Evolutionary conservation across 2,329 filamentous ascomycete genomes (phyloP).

Genomic region (Ophiostoma triangulosporum): DNA sequence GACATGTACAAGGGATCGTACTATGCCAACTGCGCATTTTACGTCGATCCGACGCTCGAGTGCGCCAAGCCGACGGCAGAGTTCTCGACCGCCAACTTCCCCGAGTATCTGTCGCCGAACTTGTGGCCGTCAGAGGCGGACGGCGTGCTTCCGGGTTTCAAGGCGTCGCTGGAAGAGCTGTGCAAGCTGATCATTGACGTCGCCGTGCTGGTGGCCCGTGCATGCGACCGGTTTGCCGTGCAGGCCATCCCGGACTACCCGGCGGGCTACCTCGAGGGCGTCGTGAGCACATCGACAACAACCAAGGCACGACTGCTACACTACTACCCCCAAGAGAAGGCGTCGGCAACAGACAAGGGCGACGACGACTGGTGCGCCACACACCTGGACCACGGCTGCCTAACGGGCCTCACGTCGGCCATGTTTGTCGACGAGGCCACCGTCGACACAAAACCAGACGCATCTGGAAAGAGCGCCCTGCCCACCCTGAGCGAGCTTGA

Average conservation of each 20-base stretch:
- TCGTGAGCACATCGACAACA: slow-evolving; percentile 72
- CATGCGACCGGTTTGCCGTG: slow-evolving; percentile 75
- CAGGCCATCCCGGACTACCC: slow-evolving; percentile 67
- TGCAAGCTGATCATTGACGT: slow-evolving; percentile 81
- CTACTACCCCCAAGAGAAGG: slow-evolving; percentile 59
- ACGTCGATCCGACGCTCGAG: slow-evolving; percentile 48
- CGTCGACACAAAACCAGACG: slow-evolving; percentile 16
- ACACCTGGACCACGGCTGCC: slow-evolving; percentile 80
- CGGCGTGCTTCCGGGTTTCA: slow-evolving; percentile 60
- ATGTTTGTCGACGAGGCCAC: slow-evolving; percentile 81
- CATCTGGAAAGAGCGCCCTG: slow-evolving; percentile 20
- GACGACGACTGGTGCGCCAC: slow-evolving; percentile 90
- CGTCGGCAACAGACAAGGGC: neutral
- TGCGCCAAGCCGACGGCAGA: slow-evolving; percentile 46
- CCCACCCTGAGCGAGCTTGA: slow-evolving; percentile 55
- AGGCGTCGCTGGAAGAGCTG: slow-evolving; percentile 55
- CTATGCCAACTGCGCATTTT: slow-evolving; percentile 74
- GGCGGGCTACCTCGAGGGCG: slow-evolving; percentile 66
- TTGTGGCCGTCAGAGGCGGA: slow-evolving; percentile 64
- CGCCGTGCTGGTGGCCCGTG: slow-evolving; percentile 75
- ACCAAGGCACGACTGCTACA: slow-evolving; percentile 88
- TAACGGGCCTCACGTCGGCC: slow-evolving; percentile 85
- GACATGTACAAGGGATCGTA: slow-evolving; percentile 74
- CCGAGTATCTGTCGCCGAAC: slow-evolving; percentile 82
- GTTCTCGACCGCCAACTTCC: slow-evolving; percentile 51